Percentiles rank a stretch among this genome's conserved stretches.
These are phyloP conservation scores for Porphyrellus sp. DNA, from an alignment of 1,284 basidiomycete genomes.

Conservation along the genomic window DNA sequence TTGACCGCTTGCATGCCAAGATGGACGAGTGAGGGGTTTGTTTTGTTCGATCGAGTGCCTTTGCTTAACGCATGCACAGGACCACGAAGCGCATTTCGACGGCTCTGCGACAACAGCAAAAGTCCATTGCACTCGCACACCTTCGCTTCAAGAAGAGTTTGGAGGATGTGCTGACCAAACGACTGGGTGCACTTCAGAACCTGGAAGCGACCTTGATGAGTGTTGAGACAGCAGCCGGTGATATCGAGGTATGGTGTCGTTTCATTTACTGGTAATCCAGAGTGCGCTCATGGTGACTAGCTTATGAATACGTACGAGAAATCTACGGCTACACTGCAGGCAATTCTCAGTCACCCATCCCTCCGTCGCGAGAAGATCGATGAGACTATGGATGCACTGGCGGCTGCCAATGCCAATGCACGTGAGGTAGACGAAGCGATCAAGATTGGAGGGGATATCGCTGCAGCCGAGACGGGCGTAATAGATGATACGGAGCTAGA, in stretches of 20 bases:
- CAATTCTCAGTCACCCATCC: slow-evolving; percentile 76
- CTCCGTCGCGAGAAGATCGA: slow-evolving; percentile 78
- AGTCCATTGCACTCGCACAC: slow-evolving; percentile 70
- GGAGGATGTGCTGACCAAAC: slow-evolving; percentile 74
- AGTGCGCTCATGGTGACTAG: slow-evolving; percentile 38
- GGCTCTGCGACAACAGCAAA: slow-evolving; percentile 67
- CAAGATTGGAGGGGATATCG: slow-evolving; percentile 58
- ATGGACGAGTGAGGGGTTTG: slow-evolving; percentile 57
- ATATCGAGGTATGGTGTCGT: slow-evolving; percentile 66
- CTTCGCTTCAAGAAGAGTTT: slow-evolving; percentile 78
- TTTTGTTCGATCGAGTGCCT: not conserved
- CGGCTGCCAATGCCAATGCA: slow-evolving; percentile 78
- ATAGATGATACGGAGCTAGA: slow-evolving; percentile 66
- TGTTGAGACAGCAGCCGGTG: slow-evolving; percentile 85
- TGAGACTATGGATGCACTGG: slow-evolving; percentile 81
- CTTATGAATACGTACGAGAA: slow-evolving; percentile 85
- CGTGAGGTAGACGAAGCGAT: slow-evolving; percentile 82
- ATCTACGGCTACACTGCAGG: slow-evolving; percentile 72
- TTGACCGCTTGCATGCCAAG: slow-evolving; percentile 61
- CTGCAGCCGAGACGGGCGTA: slow-evolving; percentile 47
- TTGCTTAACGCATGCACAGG: slow-evolving; percentile 38
- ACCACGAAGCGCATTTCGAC: slow-evolving; percentile 62
- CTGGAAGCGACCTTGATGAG: slow-evolving; percentile 74
- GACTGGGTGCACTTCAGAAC: slow-evolving; percentile 70
- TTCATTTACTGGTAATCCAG: not conserved